Evolutionary conservation across 2,329 filamentous ascomycete genomes (phyloP), one percentile per base, ranked within the genome.

Genomic region (Fusarium albidum): DNA sequence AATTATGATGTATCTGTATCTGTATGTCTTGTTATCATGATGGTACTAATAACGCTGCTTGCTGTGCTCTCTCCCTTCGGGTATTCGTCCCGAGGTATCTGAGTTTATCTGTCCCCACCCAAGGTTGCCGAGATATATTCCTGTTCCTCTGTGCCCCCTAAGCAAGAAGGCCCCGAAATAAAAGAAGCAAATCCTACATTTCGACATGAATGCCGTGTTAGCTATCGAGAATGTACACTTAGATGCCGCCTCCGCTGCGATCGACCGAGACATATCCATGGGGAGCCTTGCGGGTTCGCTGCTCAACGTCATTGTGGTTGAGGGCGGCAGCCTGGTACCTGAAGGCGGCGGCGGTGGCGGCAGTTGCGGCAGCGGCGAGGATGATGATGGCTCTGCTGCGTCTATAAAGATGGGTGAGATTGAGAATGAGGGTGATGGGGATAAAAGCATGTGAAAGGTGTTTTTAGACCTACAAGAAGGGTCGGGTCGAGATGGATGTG

Each of bases 211-310:
- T 35, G 33, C 7, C 6, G n/a, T 35, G 29, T 40, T 17, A 6
- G 14, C 13, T 13, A 18, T 7, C 12, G 21, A 38, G 33, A 43
- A 12, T 27, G 9, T n/a, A n/a, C n/a, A n/a, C n/a, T 56, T 55
- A 79, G 33, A 79, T 68, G 0, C 77, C 77, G 2, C 77, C 77
- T 4, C 80, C 80, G 61, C 79, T 82, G 18, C 80, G 75, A 48
- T 82, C 80, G 49, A 82, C 80, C 49, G 73, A 78, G 49, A 82
- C 79, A 65, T 82, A 79, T 42, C 76, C 71, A 55, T 75, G 75
- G 18, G 71, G 70, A 5, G 67, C 63, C 31, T 69, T 67, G 50
- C 60, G 59, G 26, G 67, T 70, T 64, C 71, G 72, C 69, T 79
- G 77, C 32, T 73, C 73, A 27, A 69, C 52, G 60, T 81, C 79